phyloP scores from a whole-genome alignment of 2,329 filamentous ascomycete species.

The Diaporthe sp. region DNA sequence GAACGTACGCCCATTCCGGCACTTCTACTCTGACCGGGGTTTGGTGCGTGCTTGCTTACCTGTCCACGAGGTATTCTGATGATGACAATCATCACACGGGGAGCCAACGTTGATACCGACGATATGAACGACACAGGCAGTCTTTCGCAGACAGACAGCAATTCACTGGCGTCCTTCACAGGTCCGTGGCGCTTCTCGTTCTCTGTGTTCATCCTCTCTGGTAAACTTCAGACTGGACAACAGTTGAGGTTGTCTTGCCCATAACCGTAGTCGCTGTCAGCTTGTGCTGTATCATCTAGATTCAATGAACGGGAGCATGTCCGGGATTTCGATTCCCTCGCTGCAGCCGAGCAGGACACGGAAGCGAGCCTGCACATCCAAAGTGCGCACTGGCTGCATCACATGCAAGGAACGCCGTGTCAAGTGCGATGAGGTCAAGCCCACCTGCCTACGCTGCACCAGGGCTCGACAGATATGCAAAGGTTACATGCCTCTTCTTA shows the following conservation, averaged over 20 bases:
- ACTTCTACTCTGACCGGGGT: not conserved
- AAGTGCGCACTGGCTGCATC: constrained; percentile 44
- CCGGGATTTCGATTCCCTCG: not conserved
- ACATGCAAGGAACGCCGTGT: constrained; percentile 45
- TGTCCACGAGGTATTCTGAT: not conserved
- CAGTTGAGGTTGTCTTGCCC: not conserved
- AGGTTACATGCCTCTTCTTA: not conserved
- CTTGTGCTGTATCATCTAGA: not conserved
- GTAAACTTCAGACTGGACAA: not conserved
- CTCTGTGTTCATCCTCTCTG: not conserved
- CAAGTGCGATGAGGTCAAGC: constrained; percentile 48
- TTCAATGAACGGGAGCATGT: not conserved
- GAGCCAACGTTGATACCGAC: not conserved
- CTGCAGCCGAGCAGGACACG: not conserved
- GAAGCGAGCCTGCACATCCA: constrained; percentile 41
- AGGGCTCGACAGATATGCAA: constrained; percentile 6
- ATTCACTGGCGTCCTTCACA: not conserved
- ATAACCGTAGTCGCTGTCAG: not conserved
- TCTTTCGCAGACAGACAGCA: not conserved
- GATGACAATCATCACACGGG: not conserved
- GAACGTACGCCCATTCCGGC: not conserved
- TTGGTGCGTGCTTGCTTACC: not conserved
- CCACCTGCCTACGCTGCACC: constrained; percentile 43
- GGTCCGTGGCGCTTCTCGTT: not conserved
- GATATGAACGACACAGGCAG: not conserved